These are phyloP conservation scores for Rhizopus sp. DNA, from an alignment of 371 early-diverging fungal genomes.

Conservation along the genomic window DNA sequence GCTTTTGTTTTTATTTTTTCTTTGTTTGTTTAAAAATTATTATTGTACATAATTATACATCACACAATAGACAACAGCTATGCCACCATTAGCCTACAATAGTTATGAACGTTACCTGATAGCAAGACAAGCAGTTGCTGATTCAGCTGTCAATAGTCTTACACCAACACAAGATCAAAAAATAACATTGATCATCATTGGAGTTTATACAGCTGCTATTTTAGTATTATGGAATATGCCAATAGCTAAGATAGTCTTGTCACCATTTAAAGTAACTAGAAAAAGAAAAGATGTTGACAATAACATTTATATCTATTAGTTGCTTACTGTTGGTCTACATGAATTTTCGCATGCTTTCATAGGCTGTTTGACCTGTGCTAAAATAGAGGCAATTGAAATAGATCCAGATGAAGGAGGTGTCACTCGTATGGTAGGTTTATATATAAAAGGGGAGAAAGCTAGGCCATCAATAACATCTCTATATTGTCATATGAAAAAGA, in stretches of 20 bases:
- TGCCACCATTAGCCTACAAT: slow-evolving; percentile 34
- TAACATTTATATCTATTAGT: slow-evolving; percentile 28
- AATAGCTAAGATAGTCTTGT: slow-evolving; percentile 75
- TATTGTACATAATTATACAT: not conserved
- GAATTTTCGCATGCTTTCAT: slow-evolving; percentile 84
- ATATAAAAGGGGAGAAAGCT: not conserved
- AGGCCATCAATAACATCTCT: not conserved
- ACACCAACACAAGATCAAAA: slow-evolving; percentile 70
- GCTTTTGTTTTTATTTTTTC: not conserved
- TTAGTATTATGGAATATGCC: slow-evolving; percentile 89
- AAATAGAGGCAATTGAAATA: slow-evolving; percentile 87
- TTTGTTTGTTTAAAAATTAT: not conserved
- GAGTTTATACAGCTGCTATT: slow-evolving; percentile 70
- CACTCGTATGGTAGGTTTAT: slow-evolving; percentile 69
- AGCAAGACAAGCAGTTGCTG: slow-evolving; percentile 44
- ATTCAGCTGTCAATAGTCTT: slow-evolving; percentile 35
- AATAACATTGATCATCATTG: slow-evolving; percentile 69
- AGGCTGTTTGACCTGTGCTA: slow-evolving; percentile 85
- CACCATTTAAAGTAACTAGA: slow-evolving; percentile 81
- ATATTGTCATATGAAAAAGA: not conserved
- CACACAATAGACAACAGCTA: slow-evolving; percentile 2
- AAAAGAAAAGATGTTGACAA: not conserved
- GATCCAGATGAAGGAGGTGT: slow-evolving; percentile 94
- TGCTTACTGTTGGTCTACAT: slow-evolving; percentile 81
- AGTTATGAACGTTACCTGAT: slow-evolving; percentile 42